Evolutionary conservation across 768 basidiomycete genomes (phyloP).

Genomic region (Boletus reticulatus): DNA sequence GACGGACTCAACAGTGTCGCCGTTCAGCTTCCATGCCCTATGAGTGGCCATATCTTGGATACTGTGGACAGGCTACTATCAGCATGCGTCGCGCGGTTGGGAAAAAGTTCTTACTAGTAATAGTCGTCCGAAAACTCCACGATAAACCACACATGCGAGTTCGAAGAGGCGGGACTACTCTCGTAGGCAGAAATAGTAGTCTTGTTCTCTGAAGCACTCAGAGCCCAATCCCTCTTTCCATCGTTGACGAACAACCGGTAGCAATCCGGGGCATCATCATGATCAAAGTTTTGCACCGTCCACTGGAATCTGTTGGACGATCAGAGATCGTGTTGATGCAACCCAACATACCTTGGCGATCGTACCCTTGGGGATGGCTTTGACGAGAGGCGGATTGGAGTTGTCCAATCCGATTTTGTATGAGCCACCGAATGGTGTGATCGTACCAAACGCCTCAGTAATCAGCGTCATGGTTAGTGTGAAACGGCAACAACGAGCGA

Average conservation of each 20-base stretch:
- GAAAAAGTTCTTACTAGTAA: neutral
- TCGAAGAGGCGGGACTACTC: neutral
- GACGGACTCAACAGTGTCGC: neutral
- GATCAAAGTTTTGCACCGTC: slow-evolving; percentile 7
- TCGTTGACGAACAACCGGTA: slow-evolving; percentile 11
- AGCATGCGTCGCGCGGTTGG: neutral
- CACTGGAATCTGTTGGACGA: neutral
- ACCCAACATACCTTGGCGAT: neutral
- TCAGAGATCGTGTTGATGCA: neutral
- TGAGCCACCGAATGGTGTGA: neutral
- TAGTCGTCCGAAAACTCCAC: slow-evolving; percentile 1
- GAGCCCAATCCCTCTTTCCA: slow-evolving; percentile 5
- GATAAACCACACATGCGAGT: slow-evolving; percentile 8
- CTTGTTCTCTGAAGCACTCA: neutral
- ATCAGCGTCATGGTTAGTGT: neutral
- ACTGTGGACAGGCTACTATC: neutral
- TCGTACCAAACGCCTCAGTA: slow-evolving; percentile 1
- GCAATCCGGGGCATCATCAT: slow-evolving; percentile 1
- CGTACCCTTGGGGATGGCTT: slow-evolving; percentile 1
- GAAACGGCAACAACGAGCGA: neutral
- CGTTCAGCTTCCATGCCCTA: slow-evolving; percentile 7
- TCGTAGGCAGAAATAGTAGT: neutral
- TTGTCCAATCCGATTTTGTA: neutral
- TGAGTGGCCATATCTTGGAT: neutral
- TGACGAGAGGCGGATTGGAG: neutral